phyloP scores from a whole-genome alignment of 2,329 filamentous ascomycete genomes.

The Fusarium lateritium region DNA sequence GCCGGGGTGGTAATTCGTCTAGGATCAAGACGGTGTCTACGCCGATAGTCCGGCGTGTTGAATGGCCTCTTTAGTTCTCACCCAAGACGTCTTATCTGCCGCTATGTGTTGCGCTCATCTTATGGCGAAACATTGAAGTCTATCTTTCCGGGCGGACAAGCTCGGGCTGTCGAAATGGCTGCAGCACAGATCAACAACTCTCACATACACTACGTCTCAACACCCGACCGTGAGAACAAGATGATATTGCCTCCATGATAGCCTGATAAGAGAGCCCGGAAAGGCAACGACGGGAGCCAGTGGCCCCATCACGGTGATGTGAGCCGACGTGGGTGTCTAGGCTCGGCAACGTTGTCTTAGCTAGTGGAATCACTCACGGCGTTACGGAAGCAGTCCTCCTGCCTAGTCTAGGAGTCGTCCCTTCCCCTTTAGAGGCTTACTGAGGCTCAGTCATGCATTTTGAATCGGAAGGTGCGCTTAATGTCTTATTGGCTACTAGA shows the following conservation, averaged over 20 bases:
- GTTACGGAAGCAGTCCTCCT: conserved; percentile 69
- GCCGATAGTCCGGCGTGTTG: conserved; percentile 38
- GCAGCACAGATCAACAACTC: conserved; percentile 59
- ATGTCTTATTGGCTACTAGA: conserved; percentile 72
- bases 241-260: conserved; percentile 64
- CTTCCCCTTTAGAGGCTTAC: conserved; percentile 64
- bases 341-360: conserved; percentile 60
- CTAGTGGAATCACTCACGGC: conserved; percentile 65
- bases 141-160: conserved; percentile 71
- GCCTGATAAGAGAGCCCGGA: too few species aligned
- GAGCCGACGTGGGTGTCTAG: conserved; percentile 73
- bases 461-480: conserved; percentile 74
- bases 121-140: conserved; percentile 62
- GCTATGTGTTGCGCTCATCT: conserved; percentile 64
- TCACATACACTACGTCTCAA: conserved; percentile 47
- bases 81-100: conserved; percentile 48
- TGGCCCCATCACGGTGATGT: conserved; percentile 72
- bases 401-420: conserved; percentile 64
- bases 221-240: conserved; percentile 65
- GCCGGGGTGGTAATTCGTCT: conserved; percentile 59
- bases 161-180: conserved; percentile 62
- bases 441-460: conserved; percentile 61
- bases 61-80: conserved; percentile 51
- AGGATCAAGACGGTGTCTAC: conserved; percentile 56
- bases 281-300: conserved; percentile 62